These are phyloP conservation scores for Cystobasidium slooffiae DNA, from an alignment of 1,284 basidiomycete species.

Conservation along the genomic window DNA sequence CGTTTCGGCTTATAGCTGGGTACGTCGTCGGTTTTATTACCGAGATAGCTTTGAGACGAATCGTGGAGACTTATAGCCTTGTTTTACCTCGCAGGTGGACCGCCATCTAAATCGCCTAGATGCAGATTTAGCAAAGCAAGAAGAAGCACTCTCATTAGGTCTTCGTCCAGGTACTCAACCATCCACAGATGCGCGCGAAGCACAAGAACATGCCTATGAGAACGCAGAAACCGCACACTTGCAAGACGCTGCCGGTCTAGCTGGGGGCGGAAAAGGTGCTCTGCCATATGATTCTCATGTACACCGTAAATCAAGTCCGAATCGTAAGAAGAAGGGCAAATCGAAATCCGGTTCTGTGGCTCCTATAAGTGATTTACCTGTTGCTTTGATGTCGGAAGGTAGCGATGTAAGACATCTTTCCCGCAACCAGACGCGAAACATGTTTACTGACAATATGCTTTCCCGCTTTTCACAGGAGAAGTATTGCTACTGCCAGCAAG, in stretches of 20 bases:
- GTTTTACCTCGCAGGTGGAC: constrained; percentile 45
- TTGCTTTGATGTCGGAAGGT: not conserved
- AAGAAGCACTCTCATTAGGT: constrained; percentile 49
- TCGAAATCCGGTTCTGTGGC: constrained; percentile 9
- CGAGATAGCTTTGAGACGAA: not conserved
- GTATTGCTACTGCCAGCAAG: constrained; percentile 51
- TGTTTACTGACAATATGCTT: not conserved
- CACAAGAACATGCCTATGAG: constrained; percentile 45
- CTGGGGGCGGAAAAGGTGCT: constrained; percentile 19
- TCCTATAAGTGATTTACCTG: not conserved
- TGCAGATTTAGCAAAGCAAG: constrained; percentile 45
- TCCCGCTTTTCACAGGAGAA: not conserved
- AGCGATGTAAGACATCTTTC: not conserved
- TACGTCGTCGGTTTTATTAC: constrained; percentile 16
- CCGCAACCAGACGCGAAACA: not conserved
- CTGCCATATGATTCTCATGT: not conserved
- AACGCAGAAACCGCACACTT: constrained; percentile 11
- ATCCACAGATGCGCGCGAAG: constrained; percentile 50
- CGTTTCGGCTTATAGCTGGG: constrained; percentile 48
- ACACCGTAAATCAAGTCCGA: not conserved
- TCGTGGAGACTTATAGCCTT: not conserved
- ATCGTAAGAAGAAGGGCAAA: constrained; percentile 6
- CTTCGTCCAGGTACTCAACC: constrained; percentile 49
- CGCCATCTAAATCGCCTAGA: constrained; percentile 52
- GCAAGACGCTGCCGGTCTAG: constrained; percentile 9